phyloP scores from a whole-genome alignment of 2,329 filamentous ascomycete species.

The Cladophialophora chaetospira region DNA sequence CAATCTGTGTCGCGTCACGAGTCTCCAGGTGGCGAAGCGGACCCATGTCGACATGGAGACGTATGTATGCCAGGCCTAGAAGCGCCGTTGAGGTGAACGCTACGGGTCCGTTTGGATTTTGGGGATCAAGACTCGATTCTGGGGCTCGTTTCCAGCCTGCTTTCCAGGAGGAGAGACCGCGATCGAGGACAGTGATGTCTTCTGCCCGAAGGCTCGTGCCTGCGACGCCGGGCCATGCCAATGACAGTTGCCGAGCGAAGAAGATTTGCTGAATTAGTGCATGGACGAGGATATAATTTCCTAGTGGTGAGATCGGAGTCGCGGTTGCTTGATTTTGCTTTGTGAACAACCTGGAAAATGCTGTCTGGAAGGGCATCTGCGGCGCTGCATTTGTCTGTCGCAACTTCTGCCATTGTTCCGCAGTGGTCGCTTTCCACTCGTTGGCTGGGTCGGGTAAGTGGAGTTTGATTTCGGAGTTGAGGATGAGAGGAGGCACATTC shows the following conservation, averaged over 20 bases:
- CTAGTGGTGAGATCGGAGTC: conserved; percentile 49
- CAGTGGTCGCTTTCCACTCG: conserved; percentile 57
- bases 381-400: conserved; percentile 28
- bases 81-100: conserved; percentile 56
- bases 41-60: conserved; percentile 51
- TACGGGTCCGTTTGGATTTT: conserved; percentile 55
- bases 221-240: conserved; percentile 47
- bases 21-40: conserved; percentile 51
- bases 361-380: conserved; percentile 45
- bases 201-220: conserved; percentile 48
- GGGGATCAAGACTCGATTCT: conserved; percentile 57
- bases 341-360: conserved; percentile 48
- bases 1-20: conserved; percentile 51
- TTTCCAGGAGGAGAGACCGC: conserved; percentile 55
- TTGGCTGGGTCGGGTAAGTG: conserved; percentile 57
- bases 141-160: conserved; percentile 55
- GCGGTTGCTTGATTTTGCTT: conserved; percentile 41
- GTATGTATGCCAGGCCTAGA: conserved; percentile 51
- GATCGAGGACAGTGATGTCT: conserved; percentile 49
- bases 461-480: conserved; percentile 57
- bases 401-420: conserved; percentile 51
- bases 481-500: conserved; percentile 60
- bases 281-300: conserved; percentile 58
- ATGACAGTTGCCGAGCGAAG: conserved; percentile 51
- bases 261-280: conserved; percentile 59